Evolutionary conservation across 257 asterid species (phyloP).

Genomic region (Forsythia viridissima): DNA sequence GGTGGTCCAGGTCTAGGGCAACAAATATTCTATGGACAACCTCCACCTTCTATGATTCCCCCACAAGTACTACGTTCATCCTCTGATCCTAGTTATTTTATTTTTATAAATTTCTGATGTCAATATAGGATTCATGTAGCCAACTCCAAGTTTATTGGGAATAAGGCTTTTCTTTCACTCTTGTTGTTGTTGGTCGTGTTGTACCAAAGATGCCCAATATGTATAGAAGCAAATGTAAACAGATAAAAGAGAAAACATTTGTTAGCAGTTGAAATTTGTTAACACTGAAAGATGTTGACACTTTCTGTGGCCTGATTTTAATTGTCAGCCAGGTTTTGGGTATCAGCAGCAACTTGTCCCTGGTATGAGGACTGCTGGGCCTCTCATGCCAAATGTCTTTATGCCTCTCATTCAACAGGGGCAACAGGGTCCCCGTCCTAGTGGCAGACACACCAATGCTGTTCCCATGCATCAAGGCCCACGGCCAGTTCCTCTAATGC

Average conservation of each 20-base stretch:
- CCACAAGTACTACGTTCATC: conserved; percentile 43
- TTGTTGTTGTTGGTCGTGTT: too few relatives aligned
- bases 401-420: conserved; percentile 89
- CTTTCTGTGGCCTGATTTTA: neutral
- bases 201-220: too few relatives aligned
- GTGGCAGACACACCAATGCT: conserved; percentile 71
- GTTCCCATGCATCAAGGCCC: conserved; percentile 82
- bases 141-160: too few relatives aligned
- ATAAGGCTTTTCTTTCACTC: too few relatives aligned
- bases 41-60: conserved; percentile 77
- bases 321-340: conserved; percentile 84
- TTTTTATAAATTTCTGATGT: too few relatives aligned
- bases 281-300: neutral
- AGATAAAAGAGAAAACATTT: too few relatives aligned
- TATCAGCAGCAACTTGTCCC: conserved; percentile 98
- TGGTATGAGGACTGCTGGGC: conserved; percentile 91
- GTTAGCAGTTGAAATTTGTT: too few relatives aligned
- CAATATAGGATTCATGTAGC: too few relatives aligned
- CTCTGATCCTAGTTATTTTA: too few relatives aligned
- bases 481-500: conserved; percentile 76
- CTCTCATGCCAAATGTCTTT: conserved; percentile 84
- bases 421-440: conserved; percentile 92
- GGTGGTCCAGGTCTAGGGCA: conserved; percentile 97
- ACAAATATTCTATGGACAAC: conserved; percentile 85
- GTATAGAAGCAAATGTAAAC: too few relatives aligned